Conservation (phyloP, 345 rosid genomes). For the Boechera retrofracta region DNA sequence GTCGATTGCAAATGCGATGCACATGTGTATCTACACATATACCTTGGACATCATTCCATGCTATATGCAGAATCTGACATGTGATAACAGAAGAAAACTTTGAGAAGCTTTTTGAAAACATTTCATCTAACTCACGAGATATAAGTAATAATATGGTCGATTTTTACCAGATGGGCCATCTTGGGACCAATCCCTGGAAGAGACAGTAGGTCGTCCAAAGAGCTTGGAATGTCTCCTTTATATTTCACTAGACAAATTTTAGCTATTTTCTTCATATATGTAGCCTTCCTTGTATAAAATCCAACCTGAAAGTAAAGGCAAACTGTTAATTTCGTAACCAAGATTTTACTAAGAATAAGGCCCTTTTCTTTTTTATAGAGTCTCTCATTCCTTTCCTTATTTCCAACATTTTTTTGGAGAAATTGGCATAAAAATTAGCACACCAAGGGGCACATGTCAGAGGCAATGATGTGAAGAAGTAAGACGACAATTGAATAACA, state of each 20-base stretch:
- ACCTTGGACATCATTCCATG: slow-evolving; percentile 91
- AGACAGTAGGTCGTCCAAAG: slow-evolving; percentile 76
- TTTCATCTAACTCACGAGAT: slow-evolving; percentile 3
- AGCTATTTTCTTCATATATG: slow-evolving; percentile 88
- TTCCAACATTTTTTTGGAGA: background rate
- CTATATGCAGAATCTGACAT: slow-evolving; percentile 85
- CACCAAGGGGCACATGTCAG: background rate
- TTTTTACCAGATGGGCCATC: slow-evolving; percentile 57
- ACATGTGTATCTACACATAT: slow-evolving; percentile 97
- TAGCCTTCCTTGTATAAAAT: slow-evolving; percentile 86
- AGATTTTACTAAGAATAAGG: background rate
- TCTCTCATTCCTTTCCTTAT: background rate
- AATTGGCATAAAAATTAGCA: slow-evolving; percentile 3
- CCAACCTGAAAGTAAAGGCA: slow-evolving; percentile 67
- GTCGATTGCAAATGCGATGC: slow-evolving; percentile 93
- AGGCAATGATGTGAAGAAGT: slow-evolving; percentile 5
- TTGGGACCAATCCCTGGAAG: slow-evolving; percentile 99
- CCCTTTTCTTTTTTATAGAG: background rate
- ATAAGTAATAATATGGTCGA: background rate
- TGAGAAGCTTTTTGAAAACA: slow-evolving; percentile 7
- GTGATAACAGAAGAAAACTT: background rate
- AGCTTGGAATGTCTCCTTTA: slow-evolving; percentile 85
- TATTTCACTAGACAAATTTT: slow-evolving; percentile 72
- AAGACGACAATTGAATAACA: slow-evolving; percentile 34
- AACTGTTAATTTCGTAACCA: slow-evolving; percentile 3